Percentiles rank a stretch among this genome's conserved stretches.
These are phyloP conservation scores for Exophiala calicioides DNA, from an alignment of 2,329 filamentous ascomycete genomes.

Conservation along the genomic window DNA sequence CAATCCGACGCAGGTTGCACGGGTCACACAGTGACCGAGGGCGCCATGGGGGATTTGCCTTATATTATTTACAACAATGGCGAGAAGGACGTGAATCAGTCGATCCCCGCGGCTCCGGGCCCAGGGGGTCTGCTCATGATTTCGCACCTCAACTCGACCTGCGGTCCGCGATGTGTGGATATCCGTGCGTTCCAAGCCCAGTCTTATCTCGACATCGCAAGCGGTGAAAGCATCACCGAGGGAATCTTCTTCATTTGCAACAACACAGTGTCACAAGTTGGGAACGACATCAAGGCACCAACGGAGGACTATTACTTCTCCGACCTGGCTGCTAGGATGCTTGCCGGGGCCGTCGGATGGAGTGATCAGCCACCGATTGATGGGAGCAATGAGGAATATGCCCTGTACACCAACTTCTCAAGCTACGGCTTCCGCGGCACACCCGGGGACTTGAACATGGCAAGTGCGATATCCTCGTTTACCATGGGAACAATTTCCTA, in stretches of 20 bases:
- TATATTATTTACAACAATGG: slow-evolving; percentile 25
- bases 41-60: slow-evolving; percentile 22
- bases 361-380: slow-evolving; percentile 14
- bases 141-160: slow-evolving; percentile 25
- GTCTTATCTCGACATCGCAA: slow-evolving; percentile 1
- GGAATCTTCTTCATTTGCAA: slow-evolving; percentile 25
- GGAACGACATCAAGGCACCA: slow-evolving; percentile 3
- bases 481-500: slow-evolving; percentile 21
- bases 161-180: slow-evolving; percentile 23
- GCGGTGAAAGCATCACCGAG: slow-evolving; percentile 7
- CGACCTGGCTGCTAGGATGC: slow-evolving; percentile 21
- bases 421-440: slow-evolving; percentile 7
- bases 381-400: slow-evolving; percentile 12
- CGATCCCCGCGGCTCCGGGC: slow-evolving; percentile 15
- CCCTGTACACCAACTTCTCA: slow-evolving; percentile 22
- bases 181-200: slow-evolving; percentile 23
- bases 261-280: slow-evolving; percentile 24
- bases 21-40: slow-evolving; percentile 19
- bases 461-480: slow-evolving; percentile 20
- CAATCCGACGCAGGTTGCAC: slow-evolving; percentile 20
- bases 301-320: slow-evolving; percentile 13
- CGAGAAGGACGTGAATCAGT: slow-evolving; percentile 22
- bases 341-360: slow-evolving; percentile 27
- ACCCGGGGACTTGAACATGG: slow-evolving; percentile 15
- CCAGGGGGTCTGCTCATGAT: slow-evolving; percentile 21